Percentiles rank a stretch among this genome's conserved stretches.
Evolutionary conservation across 164 flowering plant species (phyloP).

Genomic region (Cinnamomum micranthum): DNA sequence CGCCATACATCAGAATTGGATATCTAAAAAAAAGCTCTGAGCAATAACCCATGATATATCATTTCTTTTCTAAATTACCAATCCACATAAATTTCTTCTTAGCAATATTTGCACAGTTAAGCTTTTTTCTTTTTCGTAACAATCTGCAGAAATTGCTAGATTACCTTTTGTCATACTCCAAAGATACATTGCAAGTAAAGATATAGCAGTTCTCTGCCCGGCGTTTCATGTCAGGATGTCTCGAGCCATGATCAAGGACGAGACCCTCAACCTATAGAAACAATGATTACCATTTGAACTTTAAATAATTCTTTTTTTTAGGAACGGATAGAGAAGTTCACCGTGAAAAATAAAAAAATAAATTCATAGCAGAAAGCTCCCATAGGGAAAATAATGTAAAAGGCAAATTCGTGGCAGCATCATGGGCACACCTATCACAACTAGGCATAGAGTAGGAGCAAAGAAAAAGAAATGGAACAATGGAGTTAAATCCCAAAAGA

Average conservation of each 20-base stretch:
- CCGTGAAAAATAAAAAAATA: neutral
- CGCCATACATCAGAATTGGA: no score
- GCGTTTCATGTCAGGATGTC: slow-evolving; percentile 99
- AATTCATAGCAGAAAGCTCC: neutral
- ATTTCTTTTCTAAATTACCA: no score
- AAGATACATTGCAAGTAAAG: slow-evolving; percentile 85
- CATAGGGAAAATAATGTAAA: neutral
- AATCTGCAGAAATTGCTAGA: neutral
- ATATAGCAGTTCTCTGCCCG: slow-evolving; percentile 92
- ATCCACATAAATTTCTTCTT: no score
- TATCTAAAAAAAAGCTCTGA: no score
- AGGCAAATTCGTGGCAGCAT: neutral
- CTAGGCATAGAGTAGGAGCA: no score
- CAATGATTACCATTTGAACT: neutral
- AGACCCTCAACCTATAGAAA: slow-evolving; percentile 86
- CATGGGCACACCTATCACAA: neutral
- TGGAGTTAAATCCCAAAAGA: no score
- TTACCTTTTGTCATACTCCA: slow-evolving; percentile 99
- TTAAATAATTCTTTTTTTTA: neutral
- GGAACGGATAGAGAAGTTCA: neutral
- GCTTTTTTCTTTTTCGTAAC: neutral
- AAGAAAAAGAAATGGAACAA: no score
- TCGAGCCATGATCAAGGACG: slow-evolving; percentile 99
- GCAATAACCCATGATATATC: no score
- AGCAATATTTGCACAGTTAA: no score